Percentiles rank a stretch among this genome's conserved stretches.
phyloP scores from a whole-genome alignment of 108 stramenopile genomes.

The Pseudonitzschia pungens region DNA sequence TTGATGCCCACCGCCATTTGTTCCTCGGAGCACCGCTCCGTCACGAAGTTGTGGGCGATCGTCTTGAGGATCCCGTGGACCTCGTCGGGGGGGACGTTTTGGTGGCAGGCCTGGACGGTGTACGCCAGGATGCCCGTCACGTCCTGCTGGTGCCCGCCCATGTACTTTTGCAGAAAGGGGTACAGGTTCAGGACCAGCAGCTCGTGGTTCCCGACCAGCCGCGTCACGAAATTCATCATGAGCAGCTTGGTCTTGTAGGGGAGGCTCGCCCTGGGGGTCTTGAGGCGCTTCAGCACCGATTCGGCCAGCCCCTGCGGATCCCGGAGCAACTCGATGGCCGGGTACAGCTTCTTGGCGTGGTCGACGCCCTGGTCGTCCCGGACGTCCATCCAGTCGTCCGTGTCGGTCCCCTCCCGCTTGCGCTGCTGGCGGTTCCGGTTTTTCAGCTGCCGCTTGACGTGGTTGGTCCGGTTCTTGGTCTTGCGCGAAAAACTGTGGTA shows the following conservation, averaged over 20 bases:
- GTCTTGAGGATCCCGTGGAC: slow-evolving; percentile 82
- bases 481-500: slow-evolving; percentile 80
- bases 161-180: slow-evolving; percentile 93
- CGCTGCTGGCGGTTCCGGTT: slow-evolving; percentile 63
- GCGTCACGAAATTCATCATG: slow-evolving; percentile 94
- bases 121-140: slow-evolving; percentile 96
- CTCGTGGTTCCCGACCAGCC: slow-evolving; percentile 92
- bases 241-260: slow-evolving; percentile 92
- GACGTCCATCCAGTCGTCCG: slow-evolving; percentile 54
- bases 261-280: slow-evolving; percentile 43
- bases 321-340: slow-evolving; percentile 93
- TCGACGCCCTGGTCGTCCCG: slow-evolving; percentile 70
- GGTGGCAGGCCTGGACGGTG: slow-evolving; percentile 95
- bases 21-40: slow-evolving; percentile 89
- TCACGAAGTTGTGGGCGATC: slow-evolving; percentile 93
- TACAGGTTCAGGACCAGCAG: slow-evolving; percentile 90
- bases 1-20: slow-evolving; percentile 98
- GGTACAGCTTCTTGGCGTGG: slow-evolving; percentile 70
- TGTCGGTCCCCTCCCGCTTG: slow-evolving; percentile 49
- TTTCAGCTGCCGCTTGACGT: slow-evolving; percentile 62
- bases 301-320: slow-evolving; percentile 96
- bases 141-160: slow-evolving; percentile 91
- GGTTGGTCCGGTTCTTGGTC: slow-evolving; percentile 53
- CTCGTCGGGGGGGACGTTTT: slow-evolving; percentile 95
- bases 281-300: slow-evolving; percentile 75